phyloP scores from a whole-genome alignment of 1,284 basidiomycete genomes.

The Thelephora terrestris region DNA sequence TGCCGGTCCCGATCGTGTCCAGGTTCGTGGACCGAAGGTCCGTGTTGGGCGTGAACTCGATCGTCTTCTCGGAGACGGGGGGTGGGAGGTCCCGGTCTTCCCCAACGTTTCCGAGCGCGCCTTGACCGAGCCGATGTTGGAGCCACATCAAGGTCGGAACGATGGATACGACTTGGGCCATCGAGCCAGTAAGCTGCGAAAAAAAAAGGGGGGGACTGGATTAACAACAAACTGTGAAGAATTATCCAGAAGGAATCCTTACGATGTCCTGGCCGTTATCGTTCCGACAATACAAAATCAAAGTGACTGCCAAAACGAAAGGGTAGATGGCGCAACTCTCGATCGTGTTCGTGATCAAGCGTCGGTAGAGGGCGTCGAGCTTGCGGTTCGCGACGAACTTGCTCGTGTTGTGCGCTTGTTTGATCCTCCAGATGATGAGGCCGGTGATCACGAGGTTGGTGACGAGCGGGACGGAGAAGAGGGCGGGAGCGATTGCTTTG shows the following conservation, averaged over 20 bases:
- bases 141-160: background rate
- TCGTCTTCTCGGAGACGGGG: too few species aligned
- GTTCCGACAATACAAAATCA: background rate
- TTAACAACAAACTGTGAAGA: background rate
- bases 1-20: too few species aligned
- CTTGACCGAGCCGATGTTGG: background rate
- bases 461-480: slow-evolving; percentile 1
- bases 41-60: too few species aligned
- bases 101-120: too few species aligned
- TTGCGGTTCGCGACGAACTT: background rate
- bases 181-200: background rate
- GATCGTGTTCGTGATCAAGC: background rate
- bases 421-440: background rate
- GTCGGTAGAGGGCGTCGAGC: background rate
- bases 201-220: background rate
- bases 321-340: background rate
- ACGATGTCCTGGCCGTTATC: background rate
- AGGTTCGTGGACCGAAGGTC: too few species aligned
- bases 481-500: background rate
- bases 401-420: background rate
- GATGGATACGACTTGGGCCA: background rate
- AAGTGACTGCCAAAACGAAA: background rate
- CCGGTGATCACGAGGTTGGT: slow-evolving; percentile 3
- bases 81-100: too few species aligned
- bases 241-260: background rate